Conservation (phyloP, 148 eudicot species). For the Nepenthes mirabilis region DNA sequence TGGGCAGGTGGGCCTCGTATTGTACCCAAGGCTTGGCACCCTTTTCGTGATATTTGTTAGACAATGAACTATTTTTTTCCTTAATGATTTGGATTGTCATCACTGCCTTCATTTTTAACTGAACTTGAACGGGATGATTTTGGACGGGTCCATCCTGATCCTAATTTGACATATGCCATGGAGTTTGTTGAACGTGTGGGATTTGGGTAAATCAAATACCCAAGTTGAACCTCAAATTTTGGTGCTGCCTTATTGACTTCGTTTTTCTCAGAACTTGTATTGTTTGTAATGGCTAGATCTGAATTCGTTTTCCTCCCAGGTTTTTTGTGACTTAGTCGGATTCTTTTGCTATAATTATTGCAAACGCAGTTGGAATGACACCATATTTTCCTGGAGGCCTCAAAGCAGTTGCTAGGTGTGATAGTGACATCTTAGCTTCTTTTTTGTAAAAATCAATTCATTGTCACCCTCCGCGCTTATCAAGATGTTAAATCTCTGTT, state of each 20-base stretch:
- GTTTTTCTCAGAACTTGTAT: background rate
- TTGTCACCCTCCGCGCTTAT: background rate
- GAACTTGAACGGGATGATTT: slow-evolving; percentile 61
- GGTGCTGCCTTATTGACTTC: slow-evolving; percentile 89
- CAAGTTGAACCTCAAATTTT: slow-evolving; percentile 73
- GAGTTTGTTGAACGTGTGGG: slow-evolving; percentile 94
- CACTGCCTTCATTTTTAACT: background rate
- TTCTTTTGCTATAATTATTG: slow-evolving; percentile 97
- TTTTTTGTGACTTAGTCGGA: slow-evolving; percentile 96
- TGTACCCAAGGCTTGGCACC: slow-evolving; percentile 51
- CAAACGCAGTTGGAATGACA: slow-evolving; percentile 81
- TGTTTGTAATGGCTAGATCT: background rate
- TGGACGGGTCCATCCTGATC: slow-evolving; percentile 99
- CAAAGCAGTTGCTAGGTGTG: slow-evolving; percentile 92
- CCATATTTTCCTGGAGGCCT: slow-evolving; percentile 94
- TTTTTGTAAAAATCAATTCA: background rate
- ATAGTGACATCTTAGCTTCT: slow-evolving; percentile 6
- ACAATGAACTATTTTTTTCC: background rate
- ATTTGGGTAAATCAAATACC: slow-evolving; percentile 48
- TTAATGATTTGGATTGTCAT: background rate
- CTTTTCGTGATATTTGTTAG: background rate
- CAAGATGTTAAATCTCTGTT: background rate
- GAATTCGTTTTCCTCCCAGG: slow-evolving; percentile 31
- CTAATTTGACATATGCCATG: slow-evolving; percentile 94
- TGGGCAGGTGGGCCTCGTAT: no score